These are phyloP conservation scores for Pseudomicrostroma phylloplanum DNA, from an alignment of 1,284 basidiomycete genomes.

Conservation along the genomic window DNA sequence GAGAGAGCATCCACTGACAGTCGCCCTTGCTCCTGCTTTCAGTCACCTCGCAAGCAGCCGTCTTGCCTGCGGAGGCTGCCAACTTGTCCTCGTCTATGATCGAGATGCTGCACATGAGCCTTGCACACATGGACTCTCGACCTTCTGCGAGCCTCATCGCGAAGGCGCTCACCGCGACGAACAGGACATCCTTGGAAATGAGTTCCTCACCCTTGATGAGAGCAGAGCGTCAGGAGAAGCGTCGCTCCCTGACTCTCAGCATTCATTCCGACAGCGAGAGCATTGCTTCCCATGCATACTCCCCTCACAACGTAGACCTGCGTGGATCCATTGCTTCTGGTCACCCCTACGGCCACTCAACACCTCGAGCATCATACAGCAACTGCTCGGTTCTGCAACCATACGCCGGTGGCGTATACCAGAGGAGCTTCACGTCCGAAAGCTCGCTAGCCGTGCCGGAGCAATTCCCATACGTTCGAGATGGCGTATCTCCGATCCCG, in stretches of 20 bases:
- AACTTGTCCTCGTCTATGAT: slow-evolving; percentile 16
- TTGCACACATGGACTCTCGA: slow-evolving; percentile 26
- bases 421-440: too few relatives aligned
- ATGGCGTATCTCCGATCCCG: too few relatives aligned
- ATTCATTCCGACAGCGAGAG: not conserved
- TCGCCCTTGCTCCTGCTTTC: not conserved
- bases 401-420: not conserved
- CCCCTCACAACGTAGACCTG: slow-evolving; percentile 10
- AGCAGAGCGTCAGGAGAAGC: not conserved
- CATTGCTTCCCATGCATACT: not conserved
- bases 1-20: not conserved
- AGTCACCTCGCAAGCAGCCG: slow-evolving; percentile 10
- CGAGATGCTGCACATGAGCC: slow-evolving; percentile 18
- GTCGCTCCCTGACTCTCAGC: not conserved
- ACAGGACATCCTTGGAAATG: slow-evolving; percentile 1
- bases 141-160: slow-evolving; percentile 25
- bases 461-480: too few relatives aligned
- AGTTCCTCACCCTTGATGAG: not conserved
- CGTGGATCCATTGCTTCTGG: not conserved
- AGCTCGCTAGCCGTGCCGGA: too few relatives aligned
- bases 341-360: not conserved
- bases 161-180: slow-evolving; percentile 10
- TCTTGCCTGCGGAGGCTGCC: slow-evolving; percentile 17
- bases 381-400: slow-evolving; percentile 2
- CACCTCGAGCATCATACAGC: slow-evolving; percentile 1